Conservation (phyloP, 2,329 filamentous ascomycete genomes). For the Cercospora zeae-maydis region DNA sequence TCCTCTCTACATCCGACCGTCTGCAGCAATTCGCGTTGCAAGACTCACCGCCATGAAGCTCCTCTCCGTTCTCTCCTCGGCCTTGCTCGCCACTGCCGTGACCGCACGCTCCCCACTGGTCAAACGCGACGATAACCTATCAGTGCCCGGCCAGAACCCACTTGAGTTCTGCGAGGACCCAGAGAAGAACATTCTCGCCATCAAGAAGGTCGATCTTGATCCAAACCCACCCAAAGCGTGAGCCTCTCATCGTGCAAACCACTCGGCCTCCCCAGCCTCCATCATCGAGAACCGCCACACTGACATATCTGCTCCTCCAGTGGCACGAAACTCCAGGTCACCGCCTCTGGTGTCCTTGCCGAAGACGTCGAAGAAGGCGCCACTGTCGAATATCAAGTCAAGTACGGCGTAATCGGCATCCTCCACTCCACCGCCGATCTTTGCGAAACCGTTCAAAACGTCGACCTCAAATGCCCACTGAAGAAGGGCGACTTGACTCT, state of each 20-base stretch:
- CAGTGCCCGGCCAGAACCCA: conserved; percentile 81
- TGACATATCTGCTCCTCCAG: conserved; percentile 48
- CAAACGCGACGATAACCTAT: conserved; percentile 45
- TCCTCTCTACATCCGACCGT: conserved; percentile 21
- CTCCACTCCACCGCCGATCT: conserved; percentile 77
- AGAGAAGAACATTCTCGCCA: conserved; percentile 65
- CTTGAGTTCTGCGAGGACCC: conserved; percentile 74
- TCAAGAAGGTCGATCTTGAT: conserved; percentile 72
- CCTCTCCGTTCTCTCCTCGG: conserved; percentile 28
- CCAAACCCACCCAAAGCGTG: conserved; percentile 89
- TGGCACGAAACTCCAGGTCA: conserved; percentile 72
- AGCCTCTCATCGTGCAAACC: conserved; percentile 14
- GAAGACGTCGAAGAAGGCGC: conserved; percentile 73
- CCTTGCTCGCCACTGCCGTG: conserved; percentile 31
- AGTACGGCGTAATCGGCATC: conserved; percentile 89
- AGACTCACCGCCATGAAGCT: conserved; percentile 32
- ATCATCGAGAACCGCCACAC: neutral
- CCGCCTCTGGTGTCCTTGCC: conserved; percentile 70
- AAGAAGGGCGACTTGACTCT: conserved; percentile 70
- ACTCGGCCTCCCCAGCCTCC: conserved; percentile 4
- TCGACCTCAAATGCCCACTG: conserved; percentile 85
- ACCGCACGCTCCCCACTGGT: conserved; percentile 30
- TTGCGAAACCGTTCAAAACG: conserved; percentile 83
- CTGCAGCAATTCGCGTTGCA: neutral
- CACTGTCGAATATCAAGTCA: conserved; percentile 78